Base-by-base conservation (phyloP, 768 basidiomycete species). In the Auricularia cornea region DNA sequence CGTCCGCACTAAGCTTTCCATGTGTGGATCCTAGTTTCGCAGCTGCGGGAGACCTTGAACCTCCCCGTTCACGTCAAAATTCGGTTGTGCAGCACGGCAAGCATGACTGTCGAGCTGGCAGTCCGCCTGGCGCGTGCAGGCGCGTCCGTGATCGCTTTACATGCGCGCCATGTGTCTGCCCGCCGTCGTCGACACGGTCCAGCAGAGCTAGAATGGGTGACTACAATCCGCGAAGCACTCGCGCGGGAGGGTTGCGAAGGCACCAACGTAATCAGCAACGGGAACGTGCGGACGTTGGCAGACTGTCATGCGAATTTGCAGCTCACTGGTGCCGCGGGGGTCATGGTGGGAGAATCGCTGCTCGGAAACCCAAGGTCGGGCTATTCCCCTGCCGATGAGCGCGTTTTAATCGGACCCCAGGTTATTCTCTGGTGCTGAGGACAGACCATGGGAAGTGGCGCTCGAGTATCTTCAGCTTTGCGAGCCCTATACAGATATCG, bases 261-360 rank as follows among this genome's bases (percentile, higher is more conserved):
- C 2, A 72, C 90, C 3, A 87, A 86, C 10, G 82, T 90, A 60
- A 74, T 92, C 59, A 89, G 87, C 73, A 92, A 92, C 68, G 90
- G 90, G 12, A 92, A 92, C 69, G 90, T 92, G 20, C 81, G 84
- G 33, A 74, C 71, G 20, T 85, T 80, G 74, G 73, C 74, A 31
- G 86, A 92, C 70, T 71, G 91, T 14, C 71, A 73, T 64, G 70
- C 70, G 29, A 90, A 91, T 69, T 70, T 80, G 60, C 69, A 72
- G 32, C 76, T 75, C 56, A 89, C 89, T 3, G 77, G 80, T 18
- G 88, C 88, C 52, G 84, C 89, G 67, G 90, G 90, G 10, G 70
- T 87, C 62, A 92, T 92, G 90, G 87, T 91, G 1, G 90, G 88
- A 10, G 90, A 92, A 70, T 82, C 83, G n/a, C 73, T 92, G 35